Conservation (phyloP, 2,329 filamentous ascomycete genomes). For the Mollisia scopiformis region DNA sequence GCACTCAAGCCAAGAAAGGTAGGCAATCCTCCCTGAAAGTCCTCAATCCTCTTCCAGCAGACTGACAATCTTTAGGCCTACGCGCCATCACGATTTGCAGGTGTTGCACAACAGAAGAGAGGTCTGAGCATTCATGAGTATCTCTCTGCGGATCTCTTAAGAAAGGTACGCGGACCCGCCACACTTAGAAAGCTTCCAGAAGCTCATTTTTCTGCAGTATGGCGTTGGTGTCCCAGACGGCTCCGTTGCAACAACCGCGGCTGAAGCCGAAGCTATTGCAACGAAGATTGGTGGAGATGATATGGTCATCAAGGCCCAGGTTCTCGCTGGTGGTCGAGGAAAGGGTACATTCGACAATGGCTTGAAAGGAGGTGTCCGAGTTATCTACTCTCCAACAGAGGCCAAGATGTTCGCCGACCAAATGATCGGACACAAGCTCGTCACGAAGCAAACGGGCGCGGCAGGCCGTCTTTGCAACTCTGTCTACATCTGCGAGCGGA, state of each 20-base stretch:
- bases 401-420: constrained; percentile 98
- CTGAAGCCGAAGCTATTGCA: constrained; percentile 90
- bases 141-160: constrained; percentile 89
- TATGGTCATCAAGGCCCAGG: constrained; percentile 99
- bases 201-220: constrained; percentile 64
- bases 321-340: constrained; percentile 94
- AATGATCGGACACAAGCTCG: constrained; percentile 99
- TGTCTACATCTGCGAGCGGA: constrained; percentile 99
- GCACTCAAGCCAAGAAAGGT: constrained; percentile 80
- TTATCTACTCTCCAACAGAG: constrained; percentile 97
- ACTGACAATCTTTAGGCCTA: constrained; percentile 44
- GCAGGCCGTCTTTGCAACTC: constrained; percentile 91
- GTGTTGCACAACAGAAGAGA: constrained; percentile 76
- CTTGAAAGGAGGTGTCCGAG: constrained; percentile 96
- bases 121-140: constrained; percentile 98
- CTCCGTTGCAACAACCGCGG: constrained; percentile 77
- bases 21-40: constrained; percentile 32
- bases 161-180: constrained; percentile 52
- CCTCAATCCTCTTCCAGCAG: constrained; percentile 25
- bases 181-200: constrained; percentile 22
- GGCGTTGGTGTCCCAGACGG: constrained; percentile 92
- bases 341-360: constrained; percentile 98
- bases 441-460: constrained; percentile 99
- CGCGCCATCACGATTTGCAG: constrained; percentile 60
- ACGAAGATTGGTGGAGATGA: constrained; percentile 91